A percentile compares a stretch with the other conserved stretches of the same genome.
phyloP scores from a whole-genome alignment of 768 basidiomycete species.

The Tremella yokohamensis region DNA sequence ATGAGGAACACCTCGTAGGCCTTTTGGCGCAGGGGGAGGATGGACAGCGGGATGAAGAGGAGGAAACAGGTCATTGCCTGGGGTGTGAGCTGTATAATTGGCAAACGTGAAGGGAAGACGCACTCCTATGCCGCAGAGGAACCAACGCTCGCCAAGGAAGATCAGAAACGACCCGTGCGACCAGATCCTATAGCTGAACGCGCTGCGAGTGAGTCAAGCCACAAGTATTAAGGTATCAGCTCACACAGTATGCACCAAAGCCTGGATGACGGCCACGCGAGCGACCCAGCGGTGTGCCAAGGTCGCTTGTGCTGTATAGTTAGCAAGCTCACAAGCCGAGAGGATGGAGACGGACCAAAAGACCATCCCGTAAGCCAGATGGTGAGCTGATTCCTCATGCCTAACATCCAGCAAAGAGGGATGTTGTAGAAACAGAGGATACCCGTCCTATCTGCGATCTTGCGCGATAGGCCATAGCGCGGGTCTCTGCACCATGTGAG shows the following conservation, averaged over 20 bases:
- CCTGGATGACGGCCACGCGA: slow-evolving; percentile 17
- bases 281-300: slow-evolving; percentile 31
- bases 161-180: too few relatives aligned
- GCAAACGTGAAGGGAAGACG: too few relatives aligned
- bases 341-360: slow-evolving; percentile 9
- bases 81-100: too few relatives aligned
- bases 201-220: slow-evolving; percentile 11
- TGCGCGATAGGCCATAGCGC: slow-evolving; percentile 14
- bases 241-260: slow-evolving; percentile 30
- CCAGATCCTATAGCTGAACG: slow-evolving; percentile 17
- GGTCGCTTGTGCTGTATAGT: slow-evolving; percentile 13
- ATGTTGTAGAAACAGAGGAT: slow-evolving; percentile 36
- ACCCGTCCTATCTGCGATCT: slow-evolving; percentile 27
- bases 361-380: slow-evolving; percentile 35
- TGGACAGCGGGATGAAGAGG: slow-evolving; percentile 27
- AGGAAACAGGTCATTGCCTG: slow-evolving; percentile 24
- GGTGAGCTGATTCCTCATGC: slow-evolving; percentile 28
- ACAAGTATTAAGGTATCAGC: not conserved
- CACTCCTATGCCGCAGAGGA: too few relatives aligned
- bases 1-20: slow-evolving; percentile 35
- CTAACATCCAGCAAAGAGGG: slow-evolving; percentile 29
- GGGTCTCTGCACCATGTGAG: slow-evolving; percentile 12
- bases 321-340: not conserved
- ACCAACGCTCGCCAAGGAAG: too few relatives aligned
- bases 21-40: slow-evolving; percentile 20